phyloP scores from a whole-genome alignment of 306 rosid genomes.

The Trifolium subterraneum region DNA sequence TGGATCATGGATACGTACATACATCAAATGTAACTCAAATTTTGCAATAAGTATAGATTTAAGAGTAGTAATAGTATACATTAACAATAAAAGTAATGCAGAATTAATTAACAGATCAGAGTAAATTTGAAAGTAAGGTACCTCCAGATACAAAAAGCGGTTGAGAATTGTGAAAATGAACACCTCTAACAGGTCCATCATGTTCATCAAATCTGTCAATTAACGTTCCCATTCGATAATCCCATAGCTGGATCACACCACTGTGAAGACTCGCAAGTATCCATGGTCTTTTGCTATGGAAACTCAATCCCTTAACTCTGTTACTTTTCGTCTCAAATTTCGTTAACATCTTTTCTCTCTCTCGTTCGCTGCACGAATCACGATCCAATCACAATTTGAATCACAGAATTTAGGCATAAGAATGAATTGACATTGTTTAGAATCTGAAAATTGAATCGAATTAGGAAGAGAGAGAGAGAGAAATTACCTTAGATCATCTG shows the following conservation, averaged over 20 bases:
- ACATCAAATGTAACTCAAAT: slow-evolving; percentile 9
- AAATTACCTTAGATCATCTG: slow-evolving; percentile 57
- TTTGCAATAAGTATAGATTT: slow-evolving; percentile 7
- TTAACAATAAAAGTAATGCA: not conserved
- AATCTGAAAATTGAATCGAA: not conserved
- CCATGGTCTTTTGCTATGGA: slow-evolving; percentile 96
- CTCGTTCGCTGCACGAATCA: slow-evolving; percentile 44
- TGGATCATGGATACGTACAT: slow-evolving; percentile 1
- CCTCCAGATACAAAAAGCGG: slow-evolving; percentile 98
- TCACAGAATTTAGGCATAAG: not conserved
- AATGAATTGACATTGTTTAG: slow-evolving; percentile 31
- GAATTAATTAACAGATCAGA: slow-evolving; percentile 40
- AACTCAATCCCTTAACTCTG: slow-evolving; percentile 97
- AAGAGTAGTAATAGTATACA: not conserved
- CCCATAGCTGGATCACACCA: slow-evolving; percentile 99
- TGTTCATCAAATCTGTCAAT: slow-evolving; percentile 95
- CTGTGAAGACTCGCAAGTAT: slow-evolving; percentile 99
- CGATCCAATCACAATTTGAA: slow-evolving; percentile 40
- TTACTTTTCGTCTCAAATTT: slow-evolving; percentile 98
- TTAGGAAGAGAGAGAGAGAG: not conserved
- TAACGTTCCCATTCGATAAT: slow-evolving; percentile 95
- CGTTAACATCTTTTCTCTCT: slow-evolving; percentile 76
- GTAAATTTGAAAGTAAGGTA: slow-evolving; percentile 27
- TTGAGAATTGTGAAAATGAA: slow-evolving; percentile 95
- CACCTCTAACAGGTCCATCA: slow-evolving; percentile 98